Evolutionary conservation across 1,284 basidiomycete genomes (phyloP), one percentile per base, ranked within the genome.

Genomic region (Apiotrichum sp.): DNA sequence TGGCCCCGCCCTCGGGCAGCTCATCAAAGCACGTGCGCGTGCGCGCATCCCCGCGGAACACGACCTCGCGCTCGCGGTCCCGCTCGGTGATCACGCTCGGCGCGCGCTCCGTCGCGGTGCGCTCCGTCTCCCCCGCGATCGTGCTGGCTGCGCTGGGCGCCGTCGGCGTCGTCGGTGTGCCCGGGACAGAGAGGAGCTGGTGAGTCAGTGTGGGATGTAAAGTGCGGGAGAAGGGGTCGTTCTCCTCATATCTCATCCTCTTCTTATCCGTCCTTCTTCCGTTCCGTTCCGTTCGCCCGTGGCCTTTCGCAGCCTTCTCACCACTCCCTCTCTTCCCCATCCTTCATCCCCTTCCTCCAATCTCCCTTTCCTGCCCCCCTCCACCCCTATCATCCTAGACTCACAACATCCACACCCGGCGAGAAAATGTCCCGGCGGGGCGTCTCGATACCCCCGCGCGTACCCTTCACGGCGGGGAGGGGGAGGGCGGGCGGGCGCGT

Each of bases 401-500:
- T 13, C 32, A 32, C 43, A 7, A 29, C 34, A 11, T 8, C 32
- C 35, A 22, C n/a, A 9, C 3, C 36, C 16, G 16, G 44, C 7
- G 31, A 33, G 9, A 45, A 32, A 48, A 13, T 39, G 16, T 31
- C n/a, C 47, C 45, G 45, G 14, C 16, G 40, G 35, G 39, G 47
- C 62, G 45, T 51, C 50, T 64, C 66, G 11, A 68, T 68, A 3
- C 60, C 66, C 6, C 62, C 64, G 39, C 63, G 54, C 33, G 66
- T 67, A 7, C 66, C 66, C 55, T 67, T 67, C 16, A 67, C 64
- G 31, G 59, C 62, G 1, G 66, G 66, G 29, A 67, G 56, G 4
- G 63, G 65, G 10, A 36, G 49, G 1, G 47, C 22, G 36, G 36
- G 36, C 36, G 8, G 53, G 47, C 57, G 53, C 40, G 40, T 39